Base-by-base conservation (phyloP, 345 rosid species). In the Jatropha curcas region DNA sequence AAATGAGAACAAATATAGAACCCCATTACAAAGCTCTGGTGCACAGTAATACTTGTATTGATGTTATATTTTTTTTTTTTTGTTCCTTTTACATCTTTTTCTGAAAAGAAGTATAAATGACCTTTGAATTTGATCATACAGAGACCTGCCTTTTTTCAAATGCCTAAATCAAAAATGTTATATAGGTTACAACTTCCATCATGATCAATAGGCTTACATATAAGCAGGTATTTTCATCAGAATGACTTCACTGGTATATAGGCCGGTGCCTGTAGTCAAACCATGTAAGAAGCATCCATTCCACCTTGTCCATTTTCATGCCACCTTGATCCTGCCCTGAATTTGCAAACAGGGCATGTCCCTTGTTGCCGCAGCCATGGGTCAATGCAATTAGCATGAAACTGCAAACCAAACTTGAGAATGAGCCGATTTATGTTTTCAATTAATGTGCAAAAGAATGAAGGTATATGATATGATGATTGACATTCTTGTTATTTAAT, bases 341-440 rank as follows among this genome's bases (percentile, higher is more conserved):
- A 85, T 78, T 89, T 89, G 79, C 97, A 89, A 37, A 91, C 90
- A 11, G 97, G 97, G 79, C 94, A 91, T 20, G 94, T 91, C 75
- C 94, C 97, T 73, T 91, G 94, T 68, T 88, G 97, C 77, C 84
- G 78, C 73, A 88, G 82, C 94, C 97, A 91, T 0, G 94, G 94
- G 37, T 88, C 92, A 0, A 91, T 91, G 82, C 97, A 91, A 67
- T 55, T 82, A 0, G 94, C 89, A 88, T 88, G 97, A 81, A 91
- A 89, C 97, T 91, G 92, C 78, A 79, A 72, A 67, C 72, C 41
- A 13, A 12, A 58, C 60, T 58, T 48, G 43, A n/a, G n/a, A 33
- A 22, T 65, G 51, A 70, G 76, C 60, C 25, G 25, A 25, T 57
- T 57, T 27, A 7, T 57, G 59, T 55, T 2, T 55, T 55, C 59